These are phyloP conservation scores for Saccharomyces hybrid DNA, from an alignment of 1,139 yeast genomes.

Conservation along the genomic window DNA sequence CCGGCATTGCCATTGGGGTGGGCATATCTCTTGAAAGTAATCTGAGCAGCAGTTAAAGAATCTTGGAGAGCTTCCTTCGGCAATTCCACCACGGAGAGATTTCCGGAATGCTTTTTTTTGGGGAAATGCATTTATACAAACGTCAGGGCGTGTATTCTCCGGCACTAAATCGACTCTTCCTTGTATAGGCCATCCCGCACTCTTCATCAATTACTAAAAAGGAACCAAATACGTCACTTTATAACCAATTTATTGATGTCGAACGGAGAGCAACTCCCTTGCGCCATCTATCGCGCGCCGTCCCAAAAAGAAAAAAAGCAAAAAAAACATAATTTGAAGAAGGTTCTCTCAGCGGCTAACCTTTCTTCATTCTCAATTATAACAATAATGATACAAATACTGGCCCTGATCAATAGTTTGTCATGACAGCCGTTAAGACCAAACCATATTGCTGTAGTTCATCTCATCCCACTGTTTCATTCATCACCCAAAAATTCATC, in stretches of 20 bases:
- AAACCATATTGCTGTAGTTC: too few species aligned
- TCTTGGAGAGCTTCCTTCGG: conserved; percentile 12
- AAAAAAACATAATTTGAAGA: too few species aligned
- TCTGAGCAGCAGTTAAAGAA: conserved; percentile 24
- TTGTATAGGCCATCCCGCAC: background rate
- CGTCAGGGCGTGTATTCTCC: background rate
- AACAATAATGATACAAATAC: background rate
- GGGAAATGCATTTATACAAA: conserved; percentile 5
- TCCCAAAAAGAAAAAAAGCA: background rate
- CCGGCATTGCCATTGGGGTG: background rate
- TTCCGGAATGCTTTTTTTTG: conserved; percentile 7
- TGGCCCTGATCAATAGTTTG: background rate
- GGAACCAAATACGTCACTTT: background rate
- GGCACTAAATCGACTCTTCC: background rate
- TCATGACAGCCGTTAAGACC: background rate
- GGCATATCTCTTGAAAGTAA: conserved; percentile 20
- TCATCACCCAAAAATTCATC: too few species aligned
- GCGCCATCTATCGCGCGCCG: conserved; percentile 1
- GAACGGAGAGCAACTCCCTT: background rate
- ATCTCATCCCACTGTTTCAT: too few species aligned
- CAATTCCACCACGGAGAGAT: conserved; percentile 5
- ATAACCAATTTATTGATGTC: background rate
- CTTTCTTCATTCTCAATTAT: background rate
- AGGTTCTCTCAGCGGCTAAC: background rate
- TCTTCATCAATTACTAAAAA: background rate